These are phyloP conservation scores for Datura wrightii DNA, from an alignment of 257 asterid genomes.

Conservation along the genomic window DNA sequence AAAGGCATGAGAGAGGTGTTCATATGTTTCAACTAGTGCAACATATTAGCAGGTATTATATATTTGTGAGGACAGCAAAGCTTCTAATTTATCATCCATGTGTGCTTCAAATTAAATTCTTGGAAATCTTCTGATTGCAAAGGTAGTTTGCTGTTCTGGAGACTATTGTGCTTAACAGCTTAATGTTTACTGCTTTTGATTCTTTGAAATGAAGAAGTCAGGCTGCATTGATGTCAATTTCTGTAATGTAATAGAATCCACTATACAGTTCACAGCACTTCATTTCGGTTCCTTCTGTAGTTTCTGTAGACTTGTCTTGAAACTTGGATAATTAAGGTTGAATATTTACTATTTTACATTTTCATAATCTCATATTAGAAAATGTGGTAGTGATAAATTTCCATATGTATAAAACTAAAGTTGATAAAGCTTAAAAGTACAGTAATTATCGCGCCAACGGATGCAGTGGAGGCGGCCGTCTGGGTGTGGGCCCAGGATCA, in stretches of 20 bases:
- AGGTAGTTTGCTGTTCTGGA: not conserved
- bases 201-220: not conserved
- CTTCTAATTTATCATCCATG: not conserved
- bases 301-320: not conserved
- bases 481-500: not conserved
- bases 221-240: not conserved
- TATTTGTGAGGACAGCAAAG: not conserved
- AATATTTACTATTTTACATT: not conserved
- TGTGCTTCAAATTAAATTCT: slow-evolving; percentile 6
- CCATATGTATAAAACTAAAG: not conserved
- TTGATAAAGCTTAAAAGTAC: not conserved
- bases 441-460: not conserved
- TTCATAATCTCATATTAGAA: not conserved
- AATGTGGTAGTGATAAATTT: not conserved
- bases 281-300: not conserved
- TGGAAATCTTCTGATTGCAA: not conserved
- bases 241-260: not conserved
- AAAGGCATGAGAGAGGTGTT: not conserved
- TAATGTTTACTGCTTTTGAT: not conserved
- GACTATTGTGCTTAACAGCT: not conserved
- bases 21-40: not conserved
- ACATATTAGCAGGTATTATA: not conserved
- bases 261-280: not conserved
- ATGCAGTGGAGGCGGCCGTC: not conserved
- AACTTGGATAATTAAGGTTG: slow-evolving; percentile 4